Percentiles rank a stretch among this genome's conserved stretches.
These are phyloP conservation scores for Hydnum rufescens DNA, from an alignment of 768 basidiomycete species.

Conservation along the genomic window DNA sequence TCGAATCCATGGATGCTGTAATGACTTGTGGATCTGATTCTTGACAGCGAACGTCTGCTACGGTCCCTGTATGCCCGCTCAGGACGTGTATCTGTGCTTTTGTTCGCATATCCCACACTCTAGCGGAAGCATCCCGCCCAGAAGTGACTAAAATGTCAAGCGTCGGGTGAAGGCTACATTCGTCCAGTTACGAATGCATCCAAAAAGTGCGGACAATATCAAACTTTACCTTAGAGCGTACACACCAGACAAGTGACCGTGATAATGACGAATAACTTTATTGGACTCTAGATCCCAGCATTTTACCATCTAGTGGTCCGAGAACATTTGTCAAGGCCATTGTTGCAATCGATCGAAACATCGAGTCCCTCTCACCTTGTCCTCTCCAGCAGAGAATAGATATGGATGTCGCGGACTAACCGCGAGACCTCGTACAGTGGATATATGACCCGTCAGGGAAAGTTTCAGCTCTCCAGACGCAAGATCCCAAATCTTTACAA, in stretches of 20 bases:
- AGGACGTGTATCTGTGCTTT: constrained; percentile 91
- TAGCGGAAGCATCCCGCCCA: constrained; percentile 88
- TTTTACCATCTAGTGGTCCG: constrained; percentile 72
- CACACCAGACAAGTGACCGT: constrained; percentile 96
- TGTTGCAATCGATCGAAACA: not conserved
- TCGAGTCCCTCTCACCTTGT: constrained; percentile 44
- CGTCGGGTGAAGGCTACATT: constrained; percentile 62
- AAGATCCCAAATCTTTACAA: constrained; percentile 98
- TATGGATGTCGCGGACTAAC: constrained; percentile 90
- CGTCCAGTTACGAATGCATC: not conserved
- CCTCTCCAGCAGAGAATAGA: constrained; percentile 91
- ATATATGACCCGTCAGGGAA: constrained; percentile 94
- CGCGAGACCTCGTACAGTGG: constrained; percentile 84
- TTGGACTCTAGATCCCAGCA: constrained; percentile 99
- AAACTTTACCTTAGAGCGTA: constrained; percentile 43
- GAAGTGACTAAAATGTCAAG: constrained; percentile 89
- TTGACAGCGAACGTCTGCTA: constrained; percentile 90
- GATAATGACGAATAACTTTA: constrained; percentile 97
- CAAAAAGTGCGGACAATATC: constrained; percentile 5
- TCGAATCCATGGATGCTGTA: constrained; percentile 96
- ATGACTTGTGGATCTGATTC: constrained; percentile 97
- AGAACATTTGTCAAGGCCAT: not conserved
- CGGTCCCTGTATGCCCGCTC: constrained; percentile 82
- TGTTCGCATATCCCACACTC: constrained; percentile 98
- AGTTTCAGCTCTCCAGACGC: constrained; percentile 93